These are phyloP conservation scores for Leishmania tropica DNA, from an alignment of 208 protist species.

Conservation along the genomic window DNA sequence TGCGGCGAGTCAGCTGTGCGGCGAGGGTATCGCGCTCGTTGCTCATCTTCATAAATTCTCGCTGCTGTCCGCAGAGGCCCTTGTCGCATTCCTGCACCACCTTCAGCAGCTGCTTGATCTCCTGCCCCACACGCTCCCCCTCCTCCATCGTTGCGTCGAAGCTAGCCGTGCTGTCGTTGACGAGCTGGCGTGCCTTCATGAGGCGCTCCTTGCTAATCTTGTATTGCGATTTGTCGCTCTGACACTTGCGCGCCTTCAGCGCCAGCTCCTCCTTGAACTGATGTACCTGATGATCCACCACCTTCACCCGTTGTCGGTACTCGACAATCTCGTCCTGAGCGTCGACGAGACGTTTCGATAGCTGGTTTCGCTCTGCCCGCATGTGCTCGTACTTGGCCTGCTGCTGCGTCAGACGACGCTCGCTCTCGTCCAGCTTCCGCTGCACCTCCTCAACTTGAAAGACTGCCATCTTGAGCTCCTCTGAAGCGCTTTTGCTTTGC, in stretches of 20 bases:
- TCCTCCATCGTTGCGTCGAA: slow-evolving; percentile 58
- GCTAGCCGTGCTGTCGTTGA: slow-evolving; percentile 64
- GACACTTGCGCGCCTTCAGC: slow-evolving; percentile 76
- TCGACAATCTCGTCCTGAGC: slow-evolving; percentile 98
- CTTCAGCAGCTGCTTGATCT: slow-evolving; percentile 95
- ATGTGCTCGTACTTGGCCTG: slow-evolving; percentile 95
- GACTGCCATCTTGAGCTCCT: slow-evolving; percentile 93
- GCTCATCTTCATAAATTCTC: slow-evolving; percentile 94
- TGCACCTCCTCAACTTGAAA: slow-evolving; percentile 94
- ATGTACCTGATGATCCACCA: slow-evolving; percentile 96
- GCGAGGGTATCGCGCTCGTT: slow-evolving; percentile 96
- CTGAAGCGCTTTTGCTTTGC: slow-evolving; percentile 83
- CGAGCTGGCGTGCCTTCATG: slow-evolving; percentile 68
- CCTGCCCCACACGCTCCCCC: slow-evolving; percentile 66
- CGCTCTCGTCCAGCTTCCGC: slow-evolving; percentile 95
- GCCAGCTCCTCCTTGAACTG: slow-evolving; percentile 97
- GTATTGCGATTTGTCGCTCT: slow-evolving; percentile 54
- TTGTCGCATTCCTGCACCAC: slow-evolving; percentile 94
- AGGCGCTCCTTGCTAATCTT: slow-evolving; percentile 71
- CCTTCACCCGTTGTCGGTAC: slow-evolving; percentile 96
- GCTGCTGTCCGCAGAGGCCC: slow-evolving; percentile 89
- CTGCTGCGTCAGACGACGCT: slow-evolving; percentile 64
- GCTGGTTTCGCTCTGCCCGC: slow-evolving; percentile 96
- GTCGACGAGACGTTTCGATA: slow-evolving; percentile 97
- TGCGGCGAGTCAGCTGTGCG: slow-evolving; percentile 97